Evolutionary conservation across 352 stramenopile species (phyloP).

Genomic region (Phytophthora pseudosyringae): DNA sequence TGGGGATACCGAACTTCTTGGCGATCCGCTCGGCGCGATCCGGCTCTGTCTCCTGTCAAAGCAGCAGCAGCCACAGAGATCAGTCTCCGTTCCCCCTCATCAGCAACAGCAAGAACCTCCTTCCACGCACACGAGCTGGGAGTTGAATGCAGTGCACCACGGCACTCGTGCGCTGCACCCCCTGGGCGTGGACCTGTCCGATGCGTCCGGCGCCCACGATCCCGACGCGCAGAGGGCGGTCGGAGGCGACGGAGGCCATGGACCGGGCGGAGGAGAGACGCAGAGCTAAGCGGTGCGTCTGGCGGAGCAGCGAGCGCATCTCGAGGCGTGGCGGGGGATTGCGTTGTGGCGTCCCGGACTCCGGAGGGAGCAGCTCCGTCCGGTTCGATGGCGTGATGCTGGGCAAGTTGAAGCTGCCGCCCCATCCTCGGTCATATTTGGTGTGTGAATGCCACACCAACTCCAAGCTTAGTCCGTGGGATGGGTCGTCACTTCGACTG

Average conservation of each 20-base stretch:
- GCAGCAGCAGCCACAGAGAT: conserved; percentile 1
- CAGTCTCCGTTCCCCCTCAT: conserved; percentile 1
- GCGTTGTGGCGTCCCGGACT: conserved; percentile 7
- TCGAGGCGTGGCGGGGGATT: conserved; percentile 1
- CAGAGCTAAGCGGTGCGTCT: conserved; percentile 4
- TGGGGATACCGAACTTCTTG: conserved; percentile 53
- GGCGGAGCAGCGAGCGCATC: conserved; percentile 19
- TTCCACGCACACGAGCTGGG: conserved; percentile 23
- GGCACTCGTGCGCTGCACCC: conserved; percentile 54
- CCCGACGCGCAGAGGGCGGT: conserved; percentile 55
- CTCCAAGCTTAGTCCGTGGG: conserved; percentile 13
- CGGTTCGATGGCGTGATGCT: conserved; percentile 15
- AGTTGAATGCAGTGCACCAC: conserved; percentile 53
- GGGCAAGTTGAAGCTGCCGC: conserved; percentile 26
- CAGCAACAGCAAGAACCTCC: neutral
- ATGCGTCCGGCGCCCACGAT: conserved; percentile 80
- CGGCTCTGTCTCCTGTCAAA: conserved; percentile 24
- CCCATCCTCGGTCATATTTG: conserved; percentile 21
- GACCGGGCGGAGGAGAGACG: conserved; percentile 17
- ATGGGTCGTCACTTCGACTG: conserved; percentile 16
- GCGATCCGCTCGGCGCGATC: conserved; percentile 46
- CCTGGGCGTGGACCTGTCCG: conserved; percentile 61
- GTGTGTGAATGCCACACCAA: conserved; percentile 15
- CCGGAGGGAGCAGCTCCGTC: neutral
- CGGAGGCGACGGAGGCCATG: conserved; percentile 19